Evolutionary conservation across 257 asterid genomes (phyloP).

Genomic region (Gentiana dahurica): DNA sequence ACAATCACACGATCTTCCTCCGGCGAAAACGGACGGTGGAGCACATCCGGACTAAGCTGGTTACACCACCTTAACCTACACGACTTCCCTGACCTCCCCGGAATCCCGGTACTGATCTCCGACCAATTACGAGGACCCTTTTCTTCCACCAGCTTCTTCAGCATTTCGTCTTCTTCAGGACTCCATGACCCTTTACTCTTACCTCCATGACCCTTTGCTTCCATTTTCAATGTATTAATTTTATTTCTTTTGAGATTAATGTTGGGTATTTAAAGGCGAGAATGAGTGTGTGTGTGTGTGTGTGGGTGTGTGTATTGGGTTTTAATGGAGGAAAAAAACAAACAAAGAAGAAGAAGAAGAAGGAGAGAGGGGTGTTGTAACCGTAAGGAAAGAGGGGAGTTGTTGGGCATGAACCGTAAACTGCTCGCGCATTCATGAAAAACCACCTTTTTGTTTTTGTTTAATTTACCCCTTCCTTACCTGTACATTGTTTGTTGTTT

Average conservation of each 20-base stretch:
- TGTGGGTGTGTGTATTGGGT: neutral
- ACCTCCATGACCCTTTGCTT: slow-evolving; percentile 1
- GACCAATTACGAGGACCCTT: slow-evolving; percentile 75
- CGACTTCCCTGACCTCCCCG: slow-evolving; percentile 60
- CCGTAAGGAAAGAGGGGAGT: slow-evolving; percentile 40
- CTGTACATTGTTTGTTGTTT: slow-evolving; percentile 8
- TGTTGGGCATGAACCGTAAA: slow-evolving; percentile 52
- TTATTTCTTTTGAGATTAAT: neutral
- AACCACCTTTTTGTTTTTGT: slow-evolving; percentile 26
- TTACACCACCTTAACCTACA: slow-evolving; percentile 75
- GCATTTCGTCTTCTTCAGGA: slow-evolving; percentile 40
- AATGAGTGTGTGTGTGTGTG: neutral
- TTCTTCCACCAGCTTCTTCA: slow-evolving; percentile 35
- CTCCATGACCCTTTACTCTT: slow-evolving; percentile 54
- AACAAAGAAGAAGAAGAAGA: no score
- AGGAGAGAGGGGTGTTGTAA: slow-evolving; percentile 14
- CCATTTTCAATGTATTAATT: slow-evolving; percentile 2
- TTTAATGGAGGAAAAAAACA: neutral
- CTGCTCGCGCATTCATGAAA: slow-evolving; percentile 38
- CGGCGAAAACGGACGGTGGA: slow-evolving; percentile 49
- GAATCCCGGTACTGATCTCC: slow-evolving; percentile 42
- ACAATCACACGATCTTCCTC: slow-evolving; percentile 40
- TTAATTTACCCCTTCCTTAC: neutral
- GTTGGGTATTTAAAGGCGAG: neutral
- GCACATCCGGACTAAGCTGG: slow-evolving; percentile 62